Evolutionary conservation across 441 rosid genomes (phyloP).

Genomic region (Lagerstroemia fauriei): DNA sequence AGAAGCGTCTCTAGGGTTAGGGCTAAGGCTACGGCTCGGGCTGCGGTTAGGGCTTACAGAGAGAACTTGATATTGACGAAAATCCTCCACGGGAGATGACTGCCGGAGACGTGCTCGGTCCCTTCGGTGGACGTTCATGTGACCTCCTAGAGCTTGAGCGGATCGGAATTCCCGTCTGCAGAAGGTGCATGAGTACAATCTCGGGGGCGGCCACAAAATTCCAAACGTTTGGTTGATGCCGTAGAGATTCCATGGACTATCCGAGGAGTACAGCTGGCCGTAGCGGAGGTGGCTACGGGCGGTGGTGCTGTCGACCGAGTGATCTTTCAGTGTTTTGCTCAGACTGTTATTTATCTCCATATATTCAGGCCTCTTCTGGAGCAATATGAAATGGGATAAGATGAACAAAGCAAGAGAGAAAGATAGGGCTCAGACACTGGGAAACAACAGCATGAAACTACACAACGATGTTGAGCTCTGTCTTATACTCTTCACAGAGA

Average conservation of each 20-base stretch:
- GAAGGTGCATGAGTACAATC: slow-evolving; percentile 32
- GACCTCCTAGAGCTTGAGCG: slow-evolving; percentile 96
- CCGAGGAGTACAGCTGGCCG: slow-evolving; percentile 4
- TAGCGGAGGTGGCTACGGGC: slow-evolving; percentile 13
- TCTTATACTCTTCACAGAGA: slow-evolving; percentile 11
- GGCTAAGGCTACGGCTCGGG: slow-evolving; percentile 46
- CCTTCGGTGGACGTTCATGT: slow-evolving; percentile 90
- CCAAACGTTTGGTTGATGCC: slow-evolving; percentile 42
- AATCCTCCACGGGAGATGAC: slow-evolving; percentile 39
- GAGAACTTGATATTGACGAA: not conserved
- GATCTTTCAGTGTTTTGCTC: slow-evolving; percentile 52
- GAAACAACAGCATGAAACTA: slow-evolving; percentile 10
- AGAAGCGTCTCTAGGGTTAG: slow-evolving; percentile 56
- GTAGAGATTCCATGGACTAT: slow-evolving; percentile 40
- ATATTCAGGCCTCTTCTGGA: not conserved
- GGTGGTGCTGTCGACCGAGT: slow-evolving; percentile 37
- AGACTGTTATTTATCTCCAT: slow-evolving; percentile 61
- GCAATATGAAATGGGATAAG: too few species aligned
- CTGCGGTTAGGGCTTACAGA: not conserved
- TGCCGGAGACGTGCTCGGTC: slow-evolving; percentile 82
- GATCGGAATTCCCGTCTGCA: slow-evolving; percentile 69
- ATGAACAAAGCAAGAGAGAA: too few species aligned
- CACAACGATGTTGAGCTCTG: not conserved
- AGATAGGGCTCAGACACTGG: slow-evolving; percentile 1
- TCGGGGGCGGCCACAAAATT: slow-evolving; percentile 95